Percentiles rank a stretch among this genome's conserved stretches.
phyloP scores from a whole-genome alignment of 2,329 filamentous ascomycete genomes.

The Acrodontium crateriforme region DNA sequence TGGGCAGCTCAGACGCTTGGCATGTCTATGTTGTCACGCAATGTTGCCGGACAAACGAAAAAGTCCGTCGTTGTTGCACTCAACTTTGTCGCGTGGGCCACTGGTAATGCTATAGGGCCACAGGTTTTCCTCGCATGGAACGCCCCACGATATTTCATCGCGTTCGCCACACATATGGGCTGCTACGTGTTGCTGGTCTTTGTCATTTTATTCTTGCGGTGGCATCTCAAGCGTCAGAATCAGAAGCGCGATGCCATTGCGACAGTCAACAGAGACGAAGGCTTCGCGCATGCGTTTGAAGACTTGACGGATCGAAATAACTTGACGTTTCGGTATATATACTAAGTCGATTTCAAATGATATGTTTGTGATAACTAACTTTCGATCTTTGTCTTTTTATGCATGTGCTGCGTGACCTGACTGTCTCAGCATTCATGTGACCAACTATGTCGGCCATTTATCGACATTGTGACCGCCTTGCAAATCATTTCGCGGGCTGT shows the following conservation, averaged over 20 bases:
- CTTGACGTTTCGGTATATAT: conserved; percentile 11
- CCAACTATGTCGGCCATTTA: too few species aligned
- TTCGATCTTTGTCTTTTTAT: too few species aligned
- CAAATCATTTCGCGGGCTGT: too few species aligned
- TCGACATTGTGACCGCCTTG: too few species aligned
- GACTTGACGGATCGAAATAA: conserved; percentile 20
- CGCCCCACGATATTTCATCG: conserved; percentile 27
- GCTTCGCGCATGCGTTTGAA: conserved; percentile 8
- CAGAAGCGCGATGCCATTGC: conserved; percentile 17
- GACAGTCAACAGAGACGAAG: conserved; percentile 2
- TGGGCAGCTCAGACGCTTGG: conserved; percentile 19
- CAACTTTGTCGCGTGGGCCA: conserved; percentile 18
- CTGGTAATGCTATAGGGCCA: conserved; percentile 30
- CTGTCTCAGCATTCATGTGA: too few species aligned
- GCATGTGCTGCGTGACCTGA: too few species aligned
- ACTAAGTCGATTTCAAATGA: too few species aligned
- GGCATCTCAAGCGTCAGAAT: conserved; percentile 38
- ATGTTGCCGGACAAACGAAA: conserved; percentile 61
- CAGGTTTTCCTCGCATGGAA: conserved; percentile 24
- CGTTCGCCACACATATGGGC: conserved; percentile 29
- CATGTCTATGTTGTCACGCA: too few species aligned
- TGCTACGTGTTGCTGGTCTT: conserved; percentile 22
- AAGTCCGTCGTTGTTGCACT: conserved; percentile 51
- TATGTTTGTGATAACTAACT: too few species aligned
- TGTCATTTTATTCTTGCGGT: conserved; percentile 33